Evolutionary conservation across 805 yeast genomes (phyloP), one percentile per base, ranked within the genome.

Genomic region (Cyberlindnera nakhonratchasimensis): DNA sequence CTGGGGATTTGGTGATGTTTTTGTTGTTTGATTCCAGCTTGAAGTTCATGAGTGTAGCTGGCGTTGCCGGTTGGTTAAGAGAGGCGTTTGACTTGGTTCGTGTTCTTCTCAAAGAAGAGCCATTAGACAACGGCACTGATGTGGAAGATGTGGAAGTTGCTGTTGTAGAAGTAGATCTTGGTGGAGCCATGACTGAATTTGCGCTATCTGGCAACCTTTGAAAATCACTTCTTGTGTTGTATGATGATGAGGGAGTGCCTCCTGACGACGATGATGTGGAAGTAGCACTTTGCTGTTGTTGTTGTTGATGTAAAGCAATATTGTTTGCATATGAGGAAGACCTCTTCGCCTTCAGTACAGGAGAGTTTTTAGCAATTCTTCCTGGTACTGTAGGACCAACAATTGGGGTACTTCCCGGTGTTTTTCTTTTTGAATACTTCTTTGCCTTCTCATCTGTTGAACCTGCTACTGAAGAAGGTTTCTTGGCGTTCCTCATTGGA

Each of bases 331-430:
- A 51, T 5, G 53, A 43, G 6, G 54, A 36, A 5, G 55, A 42
- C 42, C 57, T 52, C 34, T 56, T 55, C 2, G 67, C 59, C 43
- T 65, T 65, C 4, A 65, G 49, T 14, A 60, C 50, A 9, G 77
- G 75, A 5, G 73, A 67, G 39, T 63, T 64, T 46, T 66, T 67
- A 5, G 57, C 54, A 33, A 47, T 50, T 39, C 64, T 47, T 6
- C 61, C 62, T 6, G 64, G 58, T 12, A 55, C 50, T 1, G 62
- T 58, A n/a, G 72, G 68, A 1, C 64, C 63, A 38, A 68, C 62
- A 5, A 61, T 54, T 12, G 72, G 72, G 1, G 72, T 67, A 26
- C 40, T 54, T 1, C 62, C 64, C 1, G 72, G 71, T 2, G 72
- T 67, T 43, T 64, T 68, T 5, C 71, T 43, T 62, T 59, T 47